Evolutionary conservation across 208 protist genomes (phyloP).

Genomic region (Leishmania turanica): DNA sequence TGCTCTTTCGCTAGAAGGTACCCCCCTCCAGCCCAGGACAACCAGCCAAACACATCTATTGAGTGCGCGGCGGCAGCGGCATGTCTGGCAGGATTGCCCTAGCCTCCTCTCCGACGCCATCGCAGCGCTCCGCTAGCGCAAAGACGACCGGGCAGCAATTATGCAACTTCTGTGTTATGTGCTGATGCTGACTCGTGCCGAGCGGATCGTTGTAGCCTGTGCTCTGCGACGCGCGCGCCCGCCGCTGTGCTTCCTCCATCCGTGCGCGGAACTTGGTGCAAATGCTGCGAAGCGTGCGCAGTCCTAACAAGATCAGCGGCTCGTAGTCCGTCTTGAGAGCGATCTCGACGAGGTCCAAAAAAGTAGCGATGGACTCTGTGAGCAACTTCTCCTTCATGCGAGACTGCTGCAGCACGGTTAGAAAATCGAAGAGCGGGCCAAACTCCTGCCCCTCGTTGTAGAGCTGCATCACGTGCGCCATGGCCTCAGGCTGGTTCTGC

Average conservation of each 20-base stretch:
- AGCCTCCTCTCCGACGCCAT: slow-evolving; percentile 59
- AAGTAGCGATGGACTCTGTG: slow-evolving; percentile 45
- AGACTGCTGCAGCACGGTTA: slow-evolving; percentile 70
- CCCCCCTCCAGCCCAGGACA: neutral
- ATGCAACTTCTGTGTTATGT: slow-evolving; percentile 41
- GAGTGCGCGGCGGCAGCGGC: slow-evolving; percentile 26
- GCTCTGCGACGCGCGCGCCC: slow-evolving; percentile 45
- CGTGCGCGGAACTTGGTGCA: slow-evolving; percentile 65
- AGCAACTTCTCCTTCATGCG: slow-evolving; percentile 74
- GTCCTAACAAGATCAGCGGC: slow-evolving; percentile 43
- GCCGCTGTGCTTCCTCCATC: slow-evolving; percentile 51
- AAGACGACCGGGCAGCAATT: slow-evolving; percentile 40
- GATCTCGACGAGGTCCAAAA: slow-evolving; percentile 60
- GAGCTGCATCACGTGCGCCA: slow-evolving; percentile 52
- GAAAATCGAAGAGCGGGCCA: slow-evolving; percentile 69
- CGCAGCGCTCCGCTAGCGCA: slow-evolving; percentile 45
- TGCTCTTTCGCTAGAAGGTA: neutral
- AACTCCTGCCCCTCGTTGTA: slow-evolving; percentile 55
- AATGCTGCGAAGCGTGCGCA: slow-evolving; percentile 61
- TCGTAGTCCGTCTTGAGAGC: slow-evolving; percentile 52
- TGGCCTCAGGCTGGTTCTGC: slow-evolving; percentile 49
- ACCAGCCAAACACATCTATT: slow-evolving; percentile 1
- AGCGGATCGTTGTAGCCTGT: slow-evolving; percentile 52
- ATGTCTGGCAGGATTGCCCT: slow-evolving; percentile 48
- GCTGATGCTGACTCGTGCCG: slow-evolving; percentile 33